phyloP scores from a whole-genome alignment of 2,329 filamentous ascomycete genomes.

The Fusarium sp. region DNA sequence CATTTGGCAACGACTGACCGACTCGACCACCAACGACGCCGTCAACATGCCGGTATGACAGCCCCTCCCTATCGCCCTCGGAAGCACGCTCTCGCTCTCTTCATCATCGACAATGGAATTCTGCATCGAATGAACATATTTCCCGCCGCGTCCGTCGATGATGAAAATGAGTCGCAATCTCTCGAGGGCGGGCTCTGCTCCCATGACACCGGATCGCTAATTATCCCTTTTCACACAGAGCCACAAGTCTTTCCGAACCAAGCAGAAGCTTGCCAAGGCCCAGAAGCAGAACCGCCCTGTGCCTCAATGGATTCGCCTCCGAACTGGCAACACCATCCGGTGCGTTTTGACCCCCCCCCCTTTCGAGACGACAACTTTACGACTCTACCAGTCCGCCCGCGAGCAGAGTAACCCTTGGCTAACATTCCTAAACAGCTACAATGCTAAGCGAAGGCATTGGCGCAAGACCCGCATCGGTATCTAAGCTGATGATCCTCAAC shows the following conservation, averaged over 20 bases:
- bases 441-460: constrained; percentile 99
- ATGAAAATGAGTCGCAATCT: constrained; percentile 14
- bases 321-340: constrained; percentile 99
- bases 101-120: constrained; percentile 16
- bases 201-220: constrained; percentile 37
- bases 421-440: constrained; percentile 75
- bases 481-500: constrained; percentile 65
- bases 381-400: neutral
- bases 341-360: constrained; percentile 62
- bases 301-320: constrained; percentile 99
- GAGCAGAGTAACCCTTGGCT: constrained; percentile 12
- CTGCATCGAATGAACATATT: constrained; percentile 6
- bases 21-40: constrained; percentile 51
- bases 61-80: constrained; percentile 3
- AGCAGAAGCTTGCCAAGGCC: constrained; percentile 99
- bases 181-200: constrained; percentile 11
- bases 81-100: constrained; percentile 8
- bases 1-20: constrained; percentile 45
- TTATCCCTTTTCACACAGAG: constrained; percentile 64
- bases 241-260: constrained; percentile 99
- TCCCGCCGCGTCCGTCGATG: constrained; percentile 8
- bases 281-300: constrained; percentile 99
- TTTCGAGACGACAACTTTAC: constrained; percentile 8
- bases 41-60: constrained; percentile 54
- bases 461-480: constrained; percentile 99